Percentiles rank a stretch among this genome's conserved stretches.
These are phyloP conservation scores for Yamadazyma diddensiae DNA, from an alignment of 1,139 yeast genomes.

Conservation along the genomic window DNA sequence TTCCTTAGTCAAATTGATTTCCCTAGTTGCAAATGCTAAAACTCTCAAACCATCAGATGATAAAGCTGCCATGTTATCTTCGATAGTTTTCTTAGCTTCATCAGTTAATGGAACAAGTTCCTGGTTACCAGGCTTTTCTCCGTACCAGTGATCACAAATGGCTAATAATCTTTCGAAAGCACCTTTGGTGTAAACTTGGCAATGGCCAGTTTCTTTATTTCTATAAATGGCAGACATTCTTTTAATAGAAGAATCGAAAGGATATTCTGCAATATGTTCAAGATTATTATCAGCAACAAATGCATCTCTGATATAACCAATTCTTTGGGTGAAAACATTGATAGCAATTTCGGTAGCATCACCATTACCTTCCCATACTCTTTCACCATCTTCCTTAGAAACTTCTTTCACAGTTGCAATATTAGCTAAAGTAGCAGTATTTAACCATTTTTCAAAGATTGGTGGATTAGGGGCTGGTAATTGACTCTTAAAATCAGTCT, in stretches of 20 bases:
- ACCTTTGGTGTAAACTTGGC: constrained; percentile 62
- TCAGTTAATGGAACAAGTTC: constrained; percentile 36
- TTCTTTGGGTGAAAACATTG: constrained; percentile 64
- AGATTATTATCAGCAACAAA: constrained; percentile 32
- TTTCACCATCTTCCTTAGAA: constrained; percentile 24
- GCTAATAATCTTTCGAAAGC: constrained; percentile 72
- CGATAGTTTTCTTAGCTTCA: constrained; percentile 40
- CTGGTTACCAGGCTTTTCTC: constrained; percentile 18
- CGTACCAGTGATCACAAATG: constrained; percentile 57
- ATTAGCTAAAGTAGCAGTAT: constrained; percentile 68
- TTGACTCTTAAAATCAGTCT: constrained; percentile 24
- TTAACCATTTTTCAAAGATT: constrained; percentile 47
- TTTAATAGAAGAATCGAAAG: constrained; percentile 76
- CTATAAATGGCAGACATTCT: constrained; percentile 68
- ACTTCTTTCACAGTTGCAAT: constrained; percentile 58
- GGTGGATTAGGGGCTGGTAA: constrained; percentile 24
- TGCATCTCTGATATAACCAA: constrained; percentile 45
- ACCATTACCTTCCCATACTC: constrained; percentile 71
- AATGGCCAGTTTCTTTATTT: constrained; percentile 22
- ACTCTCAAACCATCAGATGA: constrained; percentile 74
- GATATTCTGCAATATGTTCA: constrained; percentile 60
- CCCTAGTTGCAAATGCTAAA: constrained; percentile 60
- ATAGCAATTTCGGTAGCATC: constrained; percentile 86
- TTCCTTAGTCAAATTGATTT: constrained; percentile 15
- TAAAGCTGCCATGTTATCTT: constrained; percentile 57